These are phyloP conservation scores for Populus trichocarpa DNA, from an alignment of 441 rosid genomes.

Conservation along the genomic window DNA sequence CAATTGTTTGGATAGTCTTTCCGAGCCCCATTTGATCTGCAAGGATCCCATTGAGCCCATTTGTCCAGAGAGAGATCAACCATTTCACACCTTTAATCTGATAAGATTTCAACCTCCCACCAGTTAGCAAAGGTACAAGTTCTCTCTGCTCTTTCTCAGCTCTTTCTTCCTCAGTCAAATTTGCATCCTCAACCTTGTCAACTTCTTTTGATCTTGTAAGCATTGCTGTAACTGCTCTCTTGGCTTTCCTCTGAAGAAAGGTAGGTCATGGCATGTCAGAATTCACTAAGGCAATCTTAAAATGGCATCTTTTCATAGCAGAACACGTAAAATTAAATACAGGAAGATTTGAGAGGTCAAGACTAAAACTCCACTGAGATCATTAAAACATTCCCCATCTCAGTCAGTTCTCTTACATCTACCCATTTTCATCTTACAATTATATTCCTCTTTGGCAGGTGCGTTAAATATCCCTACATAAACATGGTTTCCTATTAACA, in stretches of 20 bases:
- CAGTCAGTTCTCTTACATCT: not conserved
- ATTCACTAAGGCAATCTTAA: not conserved
- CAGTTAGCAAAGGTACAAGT: conserved; percentile 82
- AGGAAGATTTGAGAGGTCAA: not conserved
- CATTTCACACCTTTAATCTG: conserved; percentile 96
- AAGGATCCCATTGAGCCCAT: conserved; percentile 94
- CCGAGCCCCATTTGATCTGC: conserved; percentile 99
- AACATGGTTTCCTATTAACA: not conserved
- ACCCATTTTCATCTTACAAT: not conserved
- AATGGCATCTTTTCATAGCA: not conserved
- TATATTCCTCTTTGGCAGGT: not conserved
- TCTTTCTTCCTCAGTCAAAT: conserved; percentile 74
- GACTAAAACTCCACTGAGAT: not conserved
- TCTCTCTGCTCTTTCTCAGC: conserved; percentile 76
- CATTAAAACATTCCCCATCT: not conserved
- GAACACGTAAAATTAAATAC: not conserved
- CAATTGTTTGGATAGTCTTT: conserved; percentile 95
- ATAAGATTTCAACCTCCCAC: conserved; percentile 83
- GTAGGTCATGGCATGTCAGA: not conserved
- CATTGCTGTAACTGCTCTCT: conserved; percentile 94
- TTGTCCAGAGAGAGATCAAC: conserved; percentile 94
- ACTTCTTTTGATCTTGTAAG: conserved; percentile 69
- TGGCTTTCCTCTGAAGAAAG: conserved; percentile 64
- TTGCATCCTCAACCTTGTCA: conserved; percentile 39
- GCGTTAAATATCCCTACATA: not conserved